Base-by-base conservation (phyloP, 805 yeast genomes). In the Starmera pachycereana region DNA sequence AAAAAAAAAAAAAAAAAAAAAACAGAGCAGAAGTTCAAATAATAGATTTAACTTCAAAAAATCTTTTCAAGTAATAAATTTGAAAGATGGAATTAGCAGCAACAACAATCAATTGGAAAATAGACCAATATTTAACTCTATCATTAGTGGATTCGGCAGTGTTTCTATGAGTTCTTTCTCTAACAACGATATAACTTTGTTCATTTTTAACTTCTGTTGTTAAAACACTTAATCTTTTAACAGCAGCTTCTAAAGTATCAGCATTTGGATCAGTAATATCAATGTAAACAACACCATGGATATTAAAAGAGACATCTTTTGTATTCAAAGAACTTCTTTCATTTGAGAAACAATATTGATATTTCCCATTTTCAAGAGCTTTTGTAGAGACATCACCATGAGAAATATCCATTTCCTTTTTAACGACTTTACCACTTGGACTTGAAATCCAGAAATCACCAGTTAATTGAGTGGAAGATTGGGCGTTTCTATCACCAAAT, bases 81-180 rank as follows among this genome's bases (percentile, higher is more conserved):
- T 90, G 98, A 76, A 92, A 92, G 41, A 89, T 51, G 25, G 96
- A 85, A 68, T 88, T 92, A 45, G 72, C 74, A 13, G 81, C 82
- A 36, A 90, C 97, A 41, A 92, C 89, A 39, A 79, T 53, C 47
- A 92, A 69, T 68, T 90, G 98, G 72, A 89, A 82, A 29, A 86
- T 71, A 25, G 96, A 85, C 98, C 98, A 90, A 86, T 95, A 92
- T 64, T 90, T 90, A 49, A 90, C 97, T 55, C 98, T 78, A 40
- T 92, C 81, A 63, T 90, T 90, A 36, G 98, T 90, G 19, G 95
- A 84, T 66, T 90, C 98, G 6, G 98, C 97, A 9, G 98, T 90
- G 66, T 90, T 92, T 75, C 98, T 83, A 63, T 90, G 98, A 12
- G 94, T 84, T 68, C 97, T 82, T 66, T 90, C 98, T 65, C 98